Base-by-base conservation (phyloP, 371 early-diverging fungal species). In the Mortierella sp. region DNA sequence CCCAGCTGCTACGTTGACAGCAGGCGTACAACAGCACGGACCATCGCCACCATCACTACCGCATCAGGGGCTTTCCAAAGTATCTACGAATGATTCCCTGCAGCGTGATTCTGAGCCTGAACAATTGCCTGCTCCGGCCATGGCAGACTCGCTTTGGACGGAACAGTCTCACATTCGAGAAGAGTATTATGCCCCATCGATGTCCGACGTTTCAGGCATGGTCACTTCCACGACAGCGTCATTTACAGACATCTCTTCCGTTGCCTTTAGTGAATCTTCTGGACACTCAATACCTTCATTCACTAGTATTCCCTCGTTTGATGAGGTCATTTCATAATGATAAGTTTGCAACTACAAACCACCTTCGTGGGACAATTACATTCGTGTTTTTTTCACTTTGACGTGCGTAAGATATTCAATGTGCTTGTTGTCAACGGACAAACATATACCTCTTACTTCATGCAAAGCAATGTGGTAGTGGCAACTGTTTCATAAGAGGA, bases 141-240 rank as follows among this genome's bases (percentile, higher is more conserved):
- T 28, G 14, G 24, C 50, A 7, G 48, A 58, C 17, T 59, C 60
- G 5, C 56, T 50, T 2, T 50, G 61, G 68, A 46, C 60, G 21
- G 61, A 55, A 26, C 26, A 19, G 0, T 53, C 60, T 3, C 26
- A 24, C 3, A 12, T n/a, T 11, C 37, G 24, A 15, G 52, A 39
- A 12, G 21, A 50, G 2, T 42, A 31, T 50, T 43, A 27, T 8
- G 30, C 43, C 19, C 55, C 39, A 14, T 49, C 48, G 4, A n/a
- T 9, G 4, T 8, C 23, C 19, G 19, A 24, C 14, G 19, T 42
- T 4, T 32, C 66, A 12, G 26, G 39, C 21, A n/a, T 44, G 8
- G 31, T 42, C 19, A 32, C 43, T 24, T 59, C 67, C 11, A 53
- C 59, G 2, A 14, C 66, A 3, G 37, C 58, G 0, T 41, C 56